phyloP scores from a whole-genome alignment of 2,329 filamentous ascomycete species.

The Teratosphaeria epicoccoides region DNA sequence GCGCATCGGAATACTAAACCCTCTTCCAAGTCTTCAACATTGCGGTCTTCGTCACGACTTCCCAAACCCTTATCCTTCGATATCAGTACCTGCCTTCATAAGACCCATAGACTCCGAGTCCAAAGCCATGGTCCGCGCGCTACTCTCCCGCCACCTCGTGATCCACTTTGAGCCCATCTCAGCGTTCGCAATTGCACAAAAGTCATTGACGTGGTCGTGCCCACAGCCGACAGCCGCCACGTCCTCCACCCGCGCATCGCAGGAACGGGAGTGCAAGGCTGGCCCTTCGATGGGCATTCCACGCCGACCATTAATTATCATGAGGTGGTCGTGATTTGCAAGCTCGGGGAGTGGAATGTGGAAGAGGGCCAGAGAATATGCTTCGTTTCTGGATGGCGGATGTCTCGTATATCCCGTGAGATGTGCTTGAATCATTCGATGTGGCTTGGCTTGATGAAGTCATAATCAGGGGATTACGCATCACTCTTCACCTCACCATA shows the following conservation, averaged over 20 bases:
- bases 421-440: not conserved
- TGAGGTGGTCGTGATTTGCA: not conserved
- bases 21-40: not conserved
- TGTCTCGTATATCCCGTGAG: not conserved
- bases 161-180: slow-evolving; percentile 12
- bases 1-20: not conserved
- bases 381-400: not conserved
- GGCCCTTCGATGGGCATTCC: not conserved
- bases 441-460: not conserved
- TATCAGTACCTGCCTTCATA: not conserved
- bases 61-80: not conserved
- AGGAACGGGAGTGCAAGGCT: not conserved
- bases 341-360: not conserved
- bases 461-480: not conserved
- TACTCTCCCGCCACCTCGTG: slow-evolving; percentile 3
- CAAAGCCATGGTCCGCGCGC: not conserved
- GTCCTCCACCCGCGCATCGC: not conserved
- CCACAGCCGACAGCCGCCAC: not conserved
- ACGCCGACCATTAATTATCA: not conserved
- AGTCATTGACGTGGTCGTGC: slow-evolving; percentile 2
- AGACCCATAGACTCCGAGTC: not conserved
- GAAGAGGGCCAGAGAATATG: not conserved
- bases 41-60: not conserved
- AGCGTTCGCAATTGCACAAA: slow-evolving; percentile 32
- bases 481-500: not conserved